Evolutionary conservation across 805 yeast genomes (phyloP).

Genomic region (Candida pseudofarinosa): DNA sequence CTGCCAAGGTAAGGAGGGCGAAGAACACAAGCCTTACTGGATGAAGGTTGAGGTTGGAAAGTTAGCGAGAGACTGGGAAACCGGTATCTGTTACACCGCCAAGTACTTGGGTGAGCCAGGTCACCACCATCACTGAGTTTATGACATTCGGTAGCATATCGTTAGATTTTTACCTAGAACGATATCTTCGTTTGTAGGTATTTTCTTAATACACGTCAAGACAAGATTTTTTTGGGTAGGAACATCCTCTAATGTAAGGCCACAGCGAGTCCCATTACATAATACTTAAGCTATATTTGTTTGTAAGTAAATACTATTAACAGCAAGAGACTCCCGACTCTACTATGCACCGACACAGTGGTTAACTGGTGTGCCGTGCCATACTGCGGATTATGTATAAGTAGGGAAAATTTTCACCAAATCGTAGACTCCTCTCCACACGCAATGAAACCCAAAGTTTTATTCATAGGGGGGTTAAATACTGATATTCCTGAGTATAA

Average conservation of each 20-base stretch:
- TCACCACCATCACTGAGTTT: slow-evolving; percentile 48
- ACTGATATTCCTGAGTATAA: slow-evolving; percentile 43
- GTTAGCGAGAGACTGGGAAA: slow-evolving; percentile 97
- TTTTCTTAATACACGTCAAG: background rate
- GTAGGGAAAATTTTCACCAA: background rate
- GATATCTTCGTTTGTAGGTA: background rate
- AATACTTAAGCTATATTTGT: too few relatives aligned
- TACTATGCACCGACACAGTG: too few relatives aligned
- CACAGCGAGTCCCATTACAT: too few relatives aligned
- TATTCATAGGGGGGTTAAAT: slow-evolving; percentile 51
- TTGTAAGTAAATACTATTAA: too few relatives aligned
- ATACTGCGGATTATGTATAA: too few relatives aligned
- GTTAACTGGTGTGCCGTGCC: too few relatives aligned
- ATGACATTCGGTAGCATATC: background rate
- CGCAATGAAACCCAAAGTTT: slow-evolving; percentile 31
- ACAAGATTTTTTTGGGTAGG: background rate
- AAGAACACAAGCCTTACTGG: slow-evolving; percentile 89
- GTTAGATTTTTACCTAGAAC: background rate
- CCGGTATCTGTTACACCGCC: slow-evolving; percentile 91
- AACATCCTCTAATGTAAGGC: too few relatives aligned
- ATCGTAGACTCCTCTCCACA: too few relatives aligned
- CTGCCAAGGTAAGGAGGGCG: slow-evolving; percentile 88
- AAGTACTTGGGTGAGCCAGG: slow-evolving; percentile 82
- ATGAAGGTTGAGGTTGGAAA: slow-evolving; percentile 78
- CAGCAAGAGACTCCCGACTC: too few relatives aligned